Evolutionary conservation across 2,329 filamentous ascomycete species (phyloP), one percentile per base, ranked within the genome.

Genomic region (Exophiala calicioides): DNA sequence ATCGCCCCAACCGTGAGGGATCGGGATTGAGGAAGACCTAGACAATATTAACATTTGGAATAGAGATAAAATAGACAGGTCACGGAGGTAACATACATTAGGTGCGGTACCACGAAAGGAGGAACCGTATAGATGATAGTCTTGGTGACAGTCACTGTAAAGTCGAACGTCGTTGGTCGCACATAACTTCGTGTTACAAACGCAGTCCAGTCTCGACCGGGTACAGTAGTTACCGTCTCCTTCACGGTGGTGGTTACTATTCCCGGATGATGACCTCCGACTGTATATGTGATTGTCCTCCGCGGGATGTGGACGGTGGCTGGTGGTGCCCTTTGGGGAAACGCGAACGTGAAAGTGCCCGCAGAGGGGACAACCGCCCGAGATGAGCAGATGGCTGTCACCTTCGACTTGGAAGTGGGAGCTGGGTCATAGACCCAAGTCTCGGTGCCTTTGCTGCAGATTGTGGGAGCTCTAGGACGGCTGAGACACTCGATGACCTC

Each of bases 281-380:
- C 15, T 4, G 32, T 45, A n/a, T 38, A 32, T 6, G 26, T 45
- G 8, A 38, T 18, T 6, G 24, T 45, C 7, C 33, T 20, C 20
- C 9, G 10, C 7, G 43, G 43, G 27, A 46, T 12, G 6, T 15
- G 12, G 29, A 46, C 20, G 9, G 34, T 39, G 5, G 43, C 27
- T 3, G 43, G 43, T 12, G 33, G 43, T 20, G 35, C 43, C 5
- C n/a, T 10, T 26, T 46, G 43, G 12, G 43, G 43, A 24, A 46
- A 46, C 13, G 19, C 34, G 26, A 46, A 38, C 20, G 18, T 31
- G 20, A 29, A 46, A 20, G 13, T 26, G 10, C 43, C 34, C 10
- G 43, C 26, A 18, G 32, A 36, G n/a, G 43, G 27, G 9, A 27
- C 43, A n/a, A 21, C 13, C 9, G 34, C 18, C n/a, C 21, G 33